phyloP scores from a whole-genome alignment of 805 yeast genomes.

The Blastobotrys parvus region DNA sequence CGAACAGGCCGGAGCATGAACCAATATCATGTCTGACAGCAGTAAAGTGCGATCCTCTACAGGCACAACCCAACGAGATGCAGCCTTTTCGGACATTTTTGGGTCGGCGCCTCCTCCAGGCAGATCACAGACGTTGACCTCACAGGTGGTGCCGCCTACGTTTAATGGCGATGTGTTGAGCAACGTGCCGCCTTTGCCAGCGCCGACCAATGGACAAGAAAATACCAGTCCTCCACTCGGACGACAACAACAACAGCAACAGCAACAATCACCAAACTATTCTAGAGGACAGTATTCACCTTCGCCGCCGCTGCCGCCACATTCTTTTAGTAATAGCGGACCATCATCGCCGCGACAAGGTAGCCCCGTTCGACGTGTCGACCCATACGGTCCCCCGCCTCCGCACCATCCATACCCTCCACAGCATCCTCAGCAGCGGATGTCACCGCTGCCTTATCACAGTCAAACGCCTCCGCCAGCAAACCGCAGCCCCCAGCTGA shows the following conservation, averaged over 20 bases:
- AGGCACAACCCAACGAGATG: slow-evolving; percentile 15
- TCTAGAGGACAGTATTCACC: no score
- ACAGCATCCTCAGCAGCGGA: background rate
- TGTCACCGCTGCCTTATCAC: no score
- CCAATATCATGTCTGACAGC: background rate
- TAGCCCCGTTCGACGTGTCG: no score
- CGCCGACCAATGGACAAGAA: slow-evolving; percentile 15
- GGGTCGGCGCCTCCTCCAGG: slow-evolving; percentile 30
- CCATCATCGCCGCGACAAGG: no score
- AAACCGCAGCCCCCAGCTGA: background rate
- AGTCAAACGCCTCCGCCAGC: no score
- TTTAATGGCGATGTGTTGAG: no score
- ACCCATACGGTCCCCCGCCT: no score
- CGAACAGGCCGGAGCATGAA: no score
- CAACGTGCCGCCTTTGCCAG: no score
- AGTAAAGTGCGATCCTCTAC: background rate
- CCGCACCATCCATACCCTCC: slow-evolving; percentile 3
- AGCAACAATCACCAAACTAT: background rate
- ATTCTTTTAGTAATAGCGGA: no score
- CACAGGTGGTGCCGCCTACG: no score
- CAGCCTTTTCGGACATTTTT: slow-evolving; percentile 28
- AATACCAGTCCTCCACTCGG: background rate
- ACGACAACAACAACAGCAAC: background rate
- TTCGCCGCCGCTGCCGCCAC: background rate
- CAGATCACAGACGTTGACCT: no score